Evolutionary conservation across 345 rosid genomes (phyloP).

Genomic region (Hibiscus mutabilis): DNA sequence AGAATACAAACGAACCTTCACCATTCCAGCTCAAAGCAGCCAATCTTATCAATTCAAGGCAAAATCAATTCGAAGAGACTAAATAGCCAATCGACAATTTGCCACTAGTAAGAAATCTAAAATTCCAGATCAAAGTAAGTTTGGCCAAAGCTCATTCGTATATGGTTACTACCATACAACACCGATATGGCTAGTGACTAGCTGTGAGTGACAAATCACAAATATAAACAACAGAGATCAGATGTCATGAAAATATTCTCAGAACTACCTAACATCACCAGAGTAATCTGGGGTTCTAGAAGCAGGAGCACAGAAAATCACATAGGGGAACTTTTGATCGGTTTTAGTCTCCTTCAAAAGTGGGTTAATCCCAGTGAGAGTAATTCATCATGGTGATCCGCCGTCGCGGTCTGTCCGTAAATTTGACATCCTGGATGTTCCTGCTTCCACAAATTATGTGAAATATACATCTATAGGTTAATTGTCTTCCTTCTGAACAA

Average conservation of each 20-base stretch:
- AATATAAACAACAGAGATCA: too few relatives aligned
- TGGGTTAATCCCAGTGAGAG: conserved; percentile 68
- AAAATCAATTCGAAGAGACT: conserved; percentile 6
- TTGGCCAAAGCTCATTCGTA: neutral
- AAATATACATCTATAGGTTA: neutral
- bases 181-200: neutral
- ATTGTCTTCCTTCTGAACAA: neutral
- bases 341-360: conserved; percentile 41
- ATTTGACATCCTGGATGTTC: conserved; percentile 72
- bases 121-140: neutral
- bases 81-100: neutral
- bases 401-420: conserved; percentile 72
- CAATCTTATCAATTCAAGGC: conserved; percentile 37
- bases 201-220: neutral
- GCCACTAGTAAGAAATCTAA: too few relatives aligned
- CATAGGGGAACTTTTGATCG: conserved; percentile 50
- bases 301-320: conserved; percentile 94
- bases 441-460: conserved; percentile 26
- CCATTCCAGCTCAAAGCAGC: conserved; percentile 89
- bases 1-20: conserved; percentile 81
- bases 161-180: neutral
- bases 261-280: conserved; percentile 63
- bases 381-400: conserved; percentile 79
- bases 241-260: neutral
- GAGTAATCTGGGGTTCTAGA: conserved; percentile 71